Conservation (phyloP, 306 rosid genomes). For the Arachis hypogaea region DNA sequence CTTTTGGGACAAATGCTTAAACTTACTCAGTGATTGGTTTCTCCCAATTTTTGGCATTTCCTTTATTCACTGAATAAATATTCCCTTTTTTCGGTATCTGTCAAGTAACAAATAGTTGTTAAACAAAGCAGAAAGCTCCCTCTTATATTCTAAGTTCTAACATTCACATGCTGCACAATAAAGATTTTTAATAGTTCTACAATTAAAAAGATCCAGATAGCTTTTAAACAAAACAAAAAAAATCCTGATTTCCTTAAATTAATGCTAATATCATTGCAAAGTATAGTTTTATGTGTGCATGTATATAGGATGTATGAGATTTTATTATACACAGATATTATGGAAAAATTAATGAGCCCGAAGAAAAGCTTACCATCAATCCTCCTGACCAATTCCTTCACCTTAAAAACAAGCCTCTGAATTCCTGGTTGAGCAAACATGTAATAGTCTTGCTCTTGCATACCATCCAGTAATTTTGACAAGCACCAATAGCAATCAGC, state of each 20-base stretch:
- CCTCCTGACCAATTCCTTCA: no score
- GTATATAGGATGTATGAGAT: no score
- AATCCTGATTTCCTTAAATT: not conserved
- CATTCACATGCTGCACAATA: not conserved
- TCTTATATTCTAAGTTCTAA: not conserved
- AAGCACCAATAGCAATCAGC: slow-evolving; percentile 98
- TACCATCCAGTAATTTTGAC: slow-evolving; percentile 30
- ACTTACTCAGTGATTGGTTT: slow-evolving; percentile 71
- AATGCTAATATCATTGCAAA: not conserved
- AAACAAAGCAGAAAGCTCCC: slow-evolving; percentile 16
- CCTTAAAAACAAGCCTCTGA: no score
- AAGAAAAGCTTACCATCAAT: no score
- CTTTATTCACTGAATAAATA: slow-evolving; percentile 89
- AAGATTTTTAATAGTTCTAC: no score
- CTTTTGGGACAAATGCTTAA: no score
- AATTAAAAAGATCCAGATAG: no score
- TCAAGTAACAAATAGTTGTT: slow-evolving; percentile 25
- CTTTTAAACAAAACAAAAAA: no score
- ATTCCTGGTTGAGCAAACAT: no score
- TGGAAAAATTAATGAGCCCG: no score
- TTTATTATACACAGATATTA: no score
- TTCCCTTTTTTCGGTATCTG: slow-evolving; percentile 88
- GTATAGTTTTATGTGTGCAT: not conserved
- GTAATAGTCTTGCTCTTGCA: no score
- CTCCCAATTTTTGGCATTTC: slow-evolving; percentile 95